Evolutionary conservation across 352 stramenopile species (phyloP).

Genomic region (Globisporangium apiculatum): DNA sequence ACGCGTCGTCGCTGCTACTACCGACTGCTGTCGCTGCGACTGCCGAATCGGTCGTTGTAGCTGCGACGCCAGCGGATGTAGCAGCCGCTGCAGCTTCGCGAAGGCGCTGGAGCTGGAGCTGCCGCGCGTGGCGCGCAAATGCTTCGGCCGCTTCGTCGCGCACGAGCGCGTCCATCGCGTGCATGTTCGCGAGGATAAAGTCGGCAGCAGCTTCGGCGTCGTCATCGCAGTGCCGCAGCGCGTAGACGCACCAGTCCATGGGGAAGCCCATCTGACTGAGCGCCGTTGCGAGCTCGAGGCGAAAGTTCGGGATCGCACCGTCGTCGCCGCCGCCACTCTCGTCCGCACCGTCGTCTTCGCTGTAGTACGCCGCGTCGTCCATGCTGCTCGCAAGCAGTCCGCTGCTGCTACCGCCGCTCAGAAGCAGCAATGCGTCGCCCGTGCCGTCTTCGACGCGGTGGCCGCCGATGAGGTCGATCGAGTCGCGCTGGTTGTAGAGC

Average conservation of each 20-base stretch:
- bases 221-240: conserved; percentile 75
- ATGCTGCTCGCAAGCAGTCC: conserved; percentile 18
- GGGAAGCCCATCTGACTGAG: conserved; percentile 84
- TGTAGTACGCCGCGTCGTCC: conserved; percentile 73
- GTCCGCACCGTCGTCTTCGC: conserved; percentile 46
- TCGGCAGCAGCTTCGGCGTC: conserved; percentile 76
- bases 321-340: conserved; percentile 24
- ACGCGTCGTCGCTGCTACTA: background rate
- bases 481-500: conserved; percentile 86
- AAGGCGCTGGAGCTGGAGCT: conserved; percentile 30
- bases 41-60: background rate
- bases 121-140: conserved; percentile 34
- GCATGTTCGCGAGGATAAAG: conserved; percentile 82
- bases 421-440: conserved; percentile 16
- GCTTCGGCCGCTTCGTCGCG: conserved; percentile 69
- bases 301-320: conserved; percentile 70
- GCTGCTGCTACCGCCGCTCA: conserved; percentile 18
- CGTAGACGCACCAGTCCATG: conserved; percentile 86
- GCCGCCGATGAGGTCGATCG: conserved; percentile 76
- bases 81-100: background rate
- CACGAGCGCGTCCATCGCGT: conserved; percentile 72
- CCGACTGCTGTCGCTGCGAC: background rate
- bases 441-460: conserved; percentile 73
- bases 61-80: background rate
- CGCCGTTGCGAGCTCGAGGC: conserved; percentile 71